Conservation (phyloP, 23 red algal genomes). For the Agarophyton chilense region DNA sequence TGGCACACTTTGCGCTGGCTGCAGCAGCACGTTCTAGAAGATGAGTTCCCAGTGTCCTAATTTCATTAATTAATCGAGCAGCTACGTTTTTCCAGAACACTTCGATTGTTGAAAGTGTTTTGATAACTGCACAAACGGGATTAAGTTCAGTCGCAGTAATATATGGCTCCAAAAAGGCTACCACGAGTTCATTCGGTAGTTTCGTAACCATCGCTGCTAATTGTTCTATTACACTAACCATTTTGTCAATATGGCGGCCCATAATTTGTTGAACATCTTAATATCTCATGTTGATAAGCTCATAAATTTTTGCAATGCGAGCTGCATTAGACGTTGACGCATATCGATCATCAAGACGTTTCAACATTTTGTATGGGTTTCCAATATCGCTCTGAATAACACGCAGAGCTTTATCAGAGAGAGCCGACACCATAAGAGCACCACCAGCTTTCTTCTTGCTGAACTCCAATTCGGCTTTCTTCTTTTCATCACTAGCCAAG, state of each 20-base stretch:
- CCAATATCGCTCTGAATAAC: conserved; percentile 15
- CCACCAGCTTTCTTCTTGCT: conserved; percentile 13
- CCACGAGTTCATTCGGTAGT: not conserved
- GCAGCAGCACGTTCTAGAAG: not conserved
- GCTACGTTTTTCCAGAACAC: not conserved
- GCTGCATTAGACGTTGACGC: conserved; percentile 1
- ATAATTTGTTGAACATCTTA: not conserved
- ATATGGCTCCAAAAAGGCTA: not conserved
- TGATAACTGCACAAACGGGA: conserved; percentile 5
- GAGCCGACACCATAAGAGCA: conserved; percentile 15
- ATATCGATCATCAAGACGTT: not conserved
- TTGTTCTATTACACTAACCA: conserved; percentile 3
- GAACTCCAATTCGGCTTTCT: not conserved
- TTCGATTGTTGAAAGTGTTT: not conserved
- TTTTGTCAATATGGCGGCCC: conserved; percentile 32
- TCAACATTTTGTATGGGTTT: conserved; percentile 9
- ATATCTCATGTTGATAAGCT: conserved; percentile 16
- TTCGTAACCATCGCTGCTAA: not conserved
- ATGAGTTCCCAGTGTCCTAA: not conserved
- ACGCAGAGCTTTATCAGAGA: conserved; percentile 14
- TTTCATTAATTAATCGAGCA: not conserved
- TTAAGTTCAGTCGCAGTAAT: not conserved
- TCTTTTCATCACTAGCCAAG: no score
- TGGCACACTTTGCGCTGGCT: not conserved
- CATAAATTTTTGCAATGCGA: not conserved